Conservation (phyloP, 148 eudicot genomes). For the Nepenthes mirabilis region DNA sequence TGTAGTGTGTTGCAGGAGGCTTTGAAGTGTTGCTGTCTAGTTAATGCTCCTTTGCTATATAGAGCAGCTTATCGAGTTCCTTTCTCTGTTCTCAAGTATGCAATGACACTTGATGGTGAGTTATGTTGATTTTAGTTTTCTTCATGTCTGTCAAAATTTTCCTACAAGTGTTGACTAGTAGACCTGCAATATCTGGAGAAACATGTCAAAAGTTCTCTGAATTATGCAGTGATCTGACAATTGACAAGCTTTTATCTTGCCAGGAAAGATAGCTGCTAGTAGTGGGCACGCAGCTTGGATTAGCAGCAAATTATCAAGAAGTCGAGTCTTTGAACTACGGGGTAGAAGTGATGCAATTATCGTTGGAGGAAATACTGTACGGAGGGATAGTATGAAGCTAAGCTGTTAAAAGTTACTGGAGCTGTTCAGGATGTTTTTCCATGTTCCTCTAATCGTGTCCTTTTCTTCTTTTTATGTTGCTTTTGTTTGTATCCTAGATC, state of each 20-base stretch:
- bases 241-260: background rate
- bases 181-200: no score
- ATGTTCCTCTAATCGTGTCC: constrained; percentile 6
- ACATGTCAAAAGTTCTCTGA: no score
- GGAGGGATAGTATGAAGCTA: constrained; percentile 72
- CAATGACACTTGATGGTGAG: constrained; percentile 98
- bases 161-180: no score
- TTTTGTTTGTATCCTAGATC: constrained; percentile 47
- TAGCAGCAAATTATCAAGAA: constrained; percentile 71
- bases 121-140: background rate
- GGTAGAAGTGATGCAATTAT: constrained; percentile 93
- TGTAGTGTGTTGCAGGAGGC: constrained; percentile 39
- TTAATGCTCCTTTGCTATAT: constrained; percentile 89
- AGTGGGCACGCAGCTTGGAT: constrained; percentile 97
- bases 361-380: constrained; percentile 97
- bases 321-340: constrained; percentile 78
- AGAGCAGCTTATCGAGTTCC: constrained; percentile 85
- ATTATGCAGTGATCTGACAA: no score
- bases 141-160: background rate
- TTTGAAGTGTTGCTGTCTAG: constrained; percentile 70
- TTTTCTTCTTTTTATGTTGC: constrained; percentile 1
- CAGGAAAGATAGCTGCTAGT: constrained; percentile 92
- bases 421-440: constrained; percentile 5
- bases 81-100: constrained; percentile 85
- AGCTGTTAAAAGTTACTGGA: constrained; percentile 8